These are phyloP conservation scores for Cupressus sempervirens DNA, from an alignment of 75 land plant species.

Conservation along the genomic window DNA sequence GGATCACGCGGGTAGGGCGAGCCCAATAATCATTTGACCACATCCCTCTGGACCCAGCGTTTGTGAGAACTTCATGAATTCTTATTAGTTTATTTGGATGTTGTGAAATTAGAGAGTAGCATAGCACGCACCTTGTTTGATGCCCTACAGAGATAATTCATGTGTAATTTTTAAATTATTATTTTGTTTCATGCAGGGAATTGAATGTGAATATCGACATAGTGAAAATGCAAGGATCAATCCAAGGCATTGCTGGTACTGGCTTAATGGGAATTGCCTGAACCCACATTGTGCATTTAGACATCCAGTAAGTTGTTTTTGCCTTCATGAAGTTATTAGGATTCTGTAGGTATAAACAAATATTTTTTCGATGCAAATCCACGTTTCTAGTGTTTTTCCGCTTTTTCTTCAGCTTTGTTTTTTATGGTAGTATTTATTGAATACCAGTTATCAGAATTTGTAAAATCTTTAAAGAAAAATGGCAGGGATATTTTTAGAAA, in stretches of 20 bases:
- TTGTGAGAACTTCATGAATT: background rate
- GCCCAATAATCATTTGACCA: background rate
- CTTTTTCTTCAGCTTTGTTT: background rate
- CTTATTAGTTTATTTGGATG: background rate
- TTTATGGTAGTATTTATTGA: background rate
- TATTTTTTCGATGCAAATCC: background rate
- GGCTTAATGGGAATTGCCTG: conserved; percentile 68
- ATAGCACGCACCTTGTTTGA: background rate
- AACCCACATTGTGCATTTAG: conserved; percentile 72
- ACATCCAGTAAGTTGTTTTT: conserved; percentile 51
- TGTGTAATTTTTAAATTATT: background rate
- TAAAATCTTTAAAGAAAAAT: background rate
- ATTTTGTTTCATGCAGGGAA: conserved; percentile 27
- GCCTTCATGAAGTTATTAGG: background rate
- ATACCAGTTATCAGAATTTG: background rate
- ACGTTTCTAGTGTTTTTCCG: background rate
- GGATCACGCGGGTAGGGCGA: background rate
- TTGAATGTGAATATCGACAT: conserved; percentile 85
- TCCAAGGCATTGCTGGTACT: conserved; percentile 90
- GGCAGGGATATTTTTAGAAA: background rate
- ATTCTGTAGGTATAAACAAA: background rate
- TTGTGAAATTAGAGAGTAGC: background rate
- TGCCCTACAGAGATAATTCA: background rate
- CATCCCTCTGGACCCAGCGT: background rate
- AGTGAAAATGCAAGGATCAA: conserved; percentile 77